These are phyloP conservation scores for Avena eriantha DNA, from an alignment of 176 grass and related monocot species.

Conservation along the genomic window DNA sequence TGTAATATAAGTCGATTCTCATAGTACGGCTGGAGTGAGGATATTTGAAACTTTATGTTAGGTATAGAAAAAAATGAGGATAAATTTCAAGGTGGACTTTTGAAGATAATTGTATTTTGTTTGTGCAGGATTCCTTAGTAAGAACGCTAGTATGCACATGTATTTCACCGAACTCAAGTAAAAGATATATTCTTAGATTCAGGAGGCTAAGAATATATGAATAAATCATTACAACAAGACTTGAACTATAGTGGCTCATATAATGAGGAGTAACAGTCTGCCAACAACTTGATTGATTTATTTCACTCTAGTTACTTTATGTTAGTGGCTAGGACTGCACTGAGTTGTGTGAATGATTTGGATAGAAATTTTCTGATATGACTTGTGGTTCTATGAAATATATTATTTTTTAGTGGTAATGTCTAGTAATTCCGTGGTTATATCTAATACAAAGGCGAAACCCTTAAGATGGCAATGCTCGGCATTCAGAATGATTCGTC, in stretches of 20 bases:
- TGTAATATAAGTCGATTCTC: not conserved
- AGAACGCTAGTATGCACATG: no score
- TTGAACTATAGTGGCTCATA: not conserved
- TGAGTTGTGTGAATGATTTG: no score
- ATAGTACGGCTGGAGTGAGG: not conserved
- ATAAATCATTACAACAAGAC: not conserved
- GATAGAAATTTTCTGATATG: no score
- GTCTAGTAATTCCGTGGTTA: no score
- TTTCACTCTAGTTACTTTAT: not conserved
- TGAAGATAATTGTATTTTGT: not conserved
- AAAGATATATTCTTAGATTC: not conserved
- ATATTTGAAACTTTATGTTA: not conserved
- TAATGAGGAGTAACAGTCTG: not conserved
- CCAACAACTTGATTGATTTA: not conserved
- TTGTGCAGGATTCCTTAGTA: not conserved
- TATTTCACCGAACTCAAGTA: not conserved
- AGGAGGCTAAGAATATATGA: not conserved
- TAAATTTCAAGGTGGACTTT: not conserved
- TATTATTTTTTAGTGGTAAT: no score
- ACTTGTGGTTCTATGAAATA: no score
- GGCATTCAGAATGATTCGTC: not conserved
- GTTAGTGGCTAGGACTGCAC: not conserved
- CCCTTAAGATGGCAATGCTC: not conserved
- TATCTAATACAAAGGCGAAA: not conserved
- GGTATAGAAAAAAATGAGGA: not conserved